Percentiles rank a stretch among this genome's conserved stretches.
Conservation (phyloP, 805 yeast species). For the Saccharomycopsis microspora region DNA sequence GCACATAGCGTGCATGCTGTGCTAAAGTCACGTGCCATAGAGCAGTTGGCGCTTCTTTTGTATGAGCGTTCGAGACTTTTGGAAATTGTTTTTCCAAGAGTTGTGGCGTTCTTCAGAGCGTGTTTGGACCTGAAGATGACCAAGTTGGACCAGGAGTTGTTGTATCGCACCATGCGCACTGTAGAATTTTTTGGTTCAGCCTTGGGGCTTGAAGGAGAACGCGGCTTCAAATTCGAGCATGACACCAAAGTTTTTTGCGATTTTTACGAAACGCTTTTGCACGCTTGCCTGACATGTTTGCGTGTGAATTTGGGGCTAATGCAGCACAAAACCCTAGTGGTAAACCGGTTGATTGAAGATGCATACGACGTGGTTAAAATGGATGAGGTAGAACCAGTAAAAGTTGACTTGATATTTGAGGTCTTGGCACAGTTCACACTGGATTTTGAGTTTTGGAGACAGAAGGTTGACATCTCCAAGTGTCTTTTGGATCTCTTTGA, state of each 20-base stretch:
- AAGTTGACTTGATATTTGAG: not conserved
- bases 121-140: no score
- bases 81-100: no score
- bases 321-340: not conserved
- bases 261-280: not conserved
- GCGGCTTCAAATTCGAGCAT: no score
- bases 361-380: not conserved
- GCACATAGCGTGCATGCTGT: no score
- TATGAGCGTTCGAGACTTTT: no score
- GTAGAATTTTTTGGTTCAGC: no score
- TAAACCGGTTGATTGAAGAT: not conserved
- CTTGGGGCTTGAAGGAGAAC: no score
- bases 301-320: not conserved
- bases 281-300: not conserved
- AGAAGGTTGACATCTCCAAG: not conserved
- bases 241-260: not conserved
- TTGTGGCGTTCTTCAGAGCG: no score
- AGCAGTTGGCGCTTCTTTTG: no score
- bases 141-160: no score
- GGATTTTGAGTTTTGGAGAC: constrained; percentile 2
- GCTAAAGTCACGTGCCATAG: no score
- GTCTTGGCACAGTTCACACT: not conserved
- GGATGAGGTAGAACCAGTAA: not conserved
- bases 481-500: not conserved
- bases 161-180: no score